A percentile compares a stretch with the other conserved stretches of the same genome.
Conservation (phyloP, 148 eudicot genomes). For the Vaccinium corymbosum region DNA sequence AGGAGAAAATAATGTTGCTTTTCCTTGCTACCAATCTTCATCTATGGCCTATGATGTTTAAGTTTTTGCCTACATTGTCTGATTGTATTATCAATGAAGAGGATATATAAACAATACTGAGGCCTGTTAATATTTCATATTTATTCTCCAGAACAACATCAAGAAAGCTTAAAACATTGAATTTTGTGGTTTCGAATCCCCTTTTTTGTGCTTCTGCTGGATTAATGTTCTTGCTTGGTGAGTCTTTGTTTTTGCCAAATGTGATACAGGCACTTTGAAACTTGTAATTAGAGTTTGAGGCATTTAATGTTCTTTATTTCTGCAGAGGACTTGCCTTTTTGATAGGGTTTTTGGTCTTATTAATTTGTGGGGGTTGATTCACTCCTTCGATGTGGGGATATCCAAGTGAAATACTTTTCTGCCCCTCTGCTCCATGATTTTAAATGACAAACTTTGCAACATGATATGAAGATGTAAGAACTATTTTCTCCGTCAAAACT, state of each 20-base stretch:
- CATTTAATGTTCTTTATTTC: not conserved
- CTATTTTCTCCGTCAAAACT: not conserved
- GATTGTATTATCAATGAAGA: not conserved
- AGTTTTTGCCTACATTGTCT: conserved; percentile 17
- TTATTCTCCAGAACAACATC: not conserved
- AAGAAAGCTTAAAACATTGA: not conserved
- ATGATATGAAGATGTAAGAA: not conserved
- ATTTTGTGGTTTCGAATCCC: not conserved
- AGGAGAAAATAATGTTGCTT: not conserved
- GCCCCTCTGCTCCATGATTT: not conserved
- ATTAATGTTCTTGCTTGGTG: not conserved
- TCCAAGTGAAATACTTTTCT: not conserved
- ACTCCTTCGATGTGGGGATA: not conserved
- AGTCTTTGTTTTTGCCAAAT: not conserved
- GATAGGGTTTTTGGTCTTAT: not conserved
- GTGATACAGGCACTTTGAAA: not conserved
- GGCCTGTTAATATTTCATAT: conserved; percentile 5
- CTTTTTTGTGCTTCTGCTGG: not conserved
- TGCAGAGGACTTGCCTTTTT: not conserved
- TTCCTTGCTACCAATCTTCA: not conserved
- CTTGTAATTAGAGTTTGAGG: not conserved
- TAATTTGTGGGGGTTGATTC: not conserved
- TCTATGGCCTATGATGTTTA: conserved; percentile 15
- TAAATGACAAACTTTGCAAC: too few species aligned
- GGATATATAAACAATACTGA: conserved; percentile 11